phyloP scores from a whole-genome alignment of 1,284 basidiomycete genomes.

The Fistulinella staudtii region DNA sequence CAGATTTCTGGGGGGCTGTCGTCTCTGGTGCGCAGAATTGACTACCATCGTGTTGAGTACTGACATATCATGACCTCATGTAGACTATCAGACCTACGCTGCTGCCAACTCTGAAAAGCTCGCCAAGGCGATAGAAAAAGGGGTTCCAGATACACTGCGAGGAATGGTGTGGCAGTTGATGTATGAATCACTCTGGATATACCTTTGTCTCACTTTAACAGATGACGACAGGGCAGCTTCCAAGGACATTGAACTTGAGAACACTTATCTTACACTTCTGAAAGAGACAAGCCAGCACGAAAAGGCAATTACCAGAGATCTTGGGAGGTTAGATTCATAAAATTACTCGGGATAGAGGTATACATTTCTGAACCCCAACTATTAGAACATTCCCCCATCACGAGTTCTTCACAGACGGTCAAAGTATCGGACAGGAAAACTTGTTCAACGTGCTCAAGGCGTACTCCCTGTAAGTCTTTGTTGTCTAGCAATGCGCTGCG shows the following conservation, averaged over 20 bases:
- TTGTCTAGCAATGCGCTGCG: not conserved
- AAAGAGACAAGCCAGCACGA: conserved; percentile 87
- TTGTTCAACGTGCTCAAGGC: conserved; percentile 97
- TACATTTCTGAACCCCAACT: conserved; percentile 12
- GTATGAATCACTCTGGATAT: conserved; percentile 41
- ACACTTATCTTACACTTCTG: conserved; percentile 78
- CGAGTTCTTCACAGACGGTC: conserved; percentile 89
- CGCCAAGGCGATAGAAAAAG: conserved; percentile 86
- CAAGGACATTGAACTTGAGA: conserved; percentile 87
- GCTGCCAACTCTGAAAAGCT: conserved; percentile 74
- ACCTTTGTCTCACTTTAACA: conserved; percentile 9
- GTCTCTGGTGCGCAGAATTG: conserved; percentile 62
- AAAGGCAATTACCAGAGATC: conserved; percentile 89
- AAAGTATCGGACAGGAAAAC: conserved; percentile 93
- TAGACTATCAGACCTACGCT: conserved; percentile 83
- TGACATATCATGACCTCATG: conserved; percentile 28
- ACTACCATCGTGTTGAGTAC: not conserved
- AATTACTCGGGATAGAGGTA: conserved; percentile 2
- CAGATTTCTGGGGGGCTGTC: conserved; percentile 96
- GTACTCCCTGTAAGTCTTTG: conserved; percentile 72
- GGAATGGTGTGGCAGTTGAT: conserved; percentile 99
- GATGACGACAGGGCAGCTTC: conserved; percentile 67
- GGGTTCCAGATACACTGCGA: conserved; percentile 81
- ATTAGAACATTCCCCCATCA: conserved; percentile 93
- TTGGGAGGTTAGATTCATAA: conserved; percentile 58